Conservation (phyloP, 768 basidiomycete species). For the Clavulina sp. region DNA sequence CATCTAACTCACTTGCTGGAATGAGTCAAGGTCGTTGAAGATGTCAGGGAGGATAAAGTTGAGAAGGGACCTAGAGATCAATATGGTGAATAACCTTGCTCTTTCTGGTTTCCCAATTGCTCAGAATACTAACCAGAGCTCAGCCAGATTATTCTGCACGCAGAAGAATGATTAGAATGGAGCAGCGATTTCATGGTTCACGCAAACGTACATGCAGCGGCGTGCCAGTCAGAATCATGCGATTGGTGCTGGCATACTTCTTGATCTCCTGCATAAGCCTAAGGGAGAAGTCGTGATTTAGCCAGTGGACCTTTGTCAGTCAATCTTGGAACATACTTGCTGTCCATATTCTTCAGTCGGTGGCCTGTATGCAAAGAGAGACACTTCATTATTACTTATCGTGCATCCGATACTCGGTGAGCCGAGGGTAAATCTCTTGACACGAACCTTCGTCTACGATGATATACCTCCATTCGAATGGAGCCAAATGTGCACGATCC, state of each 20-base stretch:
- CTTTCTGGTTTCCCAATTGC: too few relatives aligned
- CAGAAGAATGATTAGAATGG: too few relatives aligned
- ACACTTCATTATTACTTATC: neutral
- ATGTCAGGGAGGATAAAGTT: slow-evolving; percentile 93
- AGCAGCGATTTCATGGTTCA: neutral
- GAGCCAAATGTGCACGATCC: slow-evolving; percentile 46
- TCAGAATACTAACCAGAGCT: too few relatives aligned
- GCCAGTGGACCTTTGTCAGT: neutral
- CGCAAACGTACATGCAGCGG: slow-evolving; percentile 63
- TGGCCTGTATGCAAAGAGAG: slow-evolving; percentile 31
- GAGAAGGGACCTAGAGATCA: too few relatives aligned
- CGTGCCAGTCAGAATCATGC: slow-evolving; percentile 92
- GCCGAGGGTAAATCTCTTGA: neutral
- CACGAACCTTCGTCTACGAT: slow-evolving; percentile 66
- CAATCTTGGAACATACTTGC: slow-evolving; percentile 28
- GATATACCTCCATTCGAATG: slow-evolving; percentile 75
- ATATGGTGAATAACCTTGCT: too few relatives aligned
- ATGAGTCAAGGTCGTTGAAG: slow-evolving; percentile 74
- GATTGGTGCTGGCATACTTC: slow-evolving; percentile 61
- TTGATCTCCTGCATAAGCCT: slow-evolving; percentile 77
- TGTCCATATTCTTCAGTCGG: slow-evolving; percentile 85
- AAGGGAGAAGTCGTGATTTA: slow-evolving; percentile 8
- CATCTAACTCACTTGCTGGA: slow-evolving; percentile 49
- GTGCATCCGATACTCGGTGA: slow-evolving; percentile 15
- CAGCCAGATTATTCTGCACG: slow-evolving; percentile 76